phyloP scores from a whole-genome alignment of 2,329 filamentous ascomycete species.

The Penicillium sp. region DNA sequence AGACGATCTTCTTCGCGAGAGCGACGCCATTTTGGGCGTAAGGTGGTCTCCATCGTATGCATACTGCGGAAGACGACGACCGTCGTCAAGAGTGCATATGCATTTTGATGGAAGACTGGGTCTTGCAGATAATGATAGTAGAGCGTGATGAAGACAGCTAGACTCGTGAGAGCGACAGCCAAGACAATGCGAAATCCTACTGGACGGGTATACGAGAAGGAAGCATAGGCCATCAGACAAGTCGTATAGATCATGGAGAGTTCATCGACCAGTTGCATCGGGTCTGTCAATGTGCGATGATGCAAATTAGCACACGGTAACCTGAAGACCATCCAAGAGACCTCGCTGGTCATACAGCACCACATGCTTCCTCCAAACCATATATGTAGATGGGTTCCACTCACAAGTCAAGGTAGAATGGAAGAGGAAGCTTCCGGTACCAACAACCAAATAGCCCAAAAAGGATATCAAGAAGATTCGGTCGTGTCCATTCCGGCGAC shows the following conservation, averaged over 20 bases:
- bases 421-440: slow-evolving; percentile 57
- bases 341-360: too few relatives aligned
- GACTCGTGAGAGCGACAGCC: slow-evolving; percentile 50
- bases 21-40: slow-evolving; percentile 54
- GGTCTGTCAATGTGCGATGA: slow-evolving; percentile 42
- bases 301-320: slow-evolving; percentile 14
- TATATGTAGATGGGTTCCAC: slow-evolving; percentile 11
- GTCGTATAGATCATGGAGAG: slow-evolving; percentile 68
- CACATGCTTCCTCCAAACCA: too few relatives aligned
- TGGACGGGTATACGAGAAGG: slow-evolving; percentile 64
- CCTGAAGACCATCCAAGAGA: too few relatives aligned
- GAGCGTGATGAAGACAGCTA: slow-evolving; percentile 66
- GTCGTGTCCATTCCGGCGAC: slow-evolving; percentile 66
- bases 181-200: slow-evolving; percentile 48
- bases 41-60: slow-evolving; percentile 66
- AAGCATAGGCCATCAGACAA: slow-evolving; percentile 65
- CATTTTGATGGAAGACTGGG: slow-evolving; percentile 74
- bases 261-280: slow-evolving; percentile 66
- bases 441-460: slow-evolving; percentile 56
- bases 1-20: slow-evolving; percentile 42
- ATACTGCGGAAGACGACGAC: slow-evolving; percentile 66
- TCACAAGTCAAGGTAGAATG: slow-evolving; percentile 59
- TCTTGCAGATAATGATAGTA: slow-evolving; percentile 79
- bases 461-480: slow-evolving; percentile 66
- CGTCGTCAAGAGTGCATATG: slow-evolving; percentile 66